Evolutionary conservation across 305 asterid genomes (phyloP).

Genomic region (Andrographis paniculata): DNA sequence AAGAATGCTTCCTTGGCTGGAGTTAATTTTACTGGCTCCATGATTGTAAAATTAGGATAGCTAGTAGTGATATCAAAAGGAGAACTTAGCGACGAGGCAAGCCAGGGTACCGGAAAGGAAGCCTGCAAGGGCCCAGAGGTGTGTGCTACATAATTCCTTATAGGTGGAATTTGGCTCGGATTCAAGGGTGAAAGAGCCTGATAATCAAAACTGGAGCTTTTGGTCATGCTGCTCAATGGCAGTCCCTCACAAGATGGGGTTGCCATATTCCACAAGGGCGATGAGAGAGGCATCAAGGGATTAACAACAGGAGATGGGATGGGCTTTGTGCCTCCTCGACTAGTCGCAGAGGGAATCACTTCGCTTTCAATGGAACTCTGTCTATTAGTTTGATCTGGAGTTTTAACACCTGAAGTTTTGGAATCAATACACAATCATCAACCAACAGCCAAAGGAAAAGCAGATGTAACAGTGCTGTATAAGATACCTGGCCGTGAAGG

Average conservation of each 20-base stretch:
- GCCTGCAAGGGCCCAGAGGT: constrained; percentile 46
- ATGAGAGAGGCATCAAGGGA: constrained; percentile 45
- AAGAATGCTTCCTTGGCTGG: constrained; percentile 45
- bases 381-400: constrained; percentile 45
- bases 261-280: constrained; percentile 69
- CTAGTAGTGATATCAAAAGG: constrained; percentile 47
- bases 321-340: constrained; percentile 37
- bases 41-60: constrained; percentile 39
- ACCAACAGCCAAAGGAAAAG: constrained; percentile 15
- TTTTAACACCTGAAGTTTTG: constrained; percentile 52
- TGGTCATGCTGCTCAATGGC: constrained; percentile 36
- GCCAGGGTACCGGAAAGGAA: constrained; percentile 62
- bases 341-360: constrained; percentile 30
- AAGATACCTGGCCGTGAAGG: constrained; percentile 59
- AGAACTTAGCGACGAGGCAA: constrained; percentile 67
- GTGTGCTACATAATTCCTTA: constrained; percentile 41
- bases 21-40: constrained; percentile 48
- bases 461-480: constrained; percentile 12
- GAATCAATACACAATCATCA: constrained; percentile 20
- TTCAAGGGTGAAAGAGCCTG: constrained; percentile 54
- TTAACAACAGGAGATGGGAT: constrained; percentile 39
- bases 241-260: constrained; percentile 56
- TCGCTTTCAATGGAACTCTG: constrained; percentile 40
- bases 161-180: constrained; percentile 49
- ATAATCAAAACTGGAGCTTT: constrained; percentile 47